Evolutionary conservation across 2,329 filamentous ascomycete species (phyloP), one percentile per base, ranked within the genome.

Genomic region (Pseudovirgaria hyperparasitica): DNA sequence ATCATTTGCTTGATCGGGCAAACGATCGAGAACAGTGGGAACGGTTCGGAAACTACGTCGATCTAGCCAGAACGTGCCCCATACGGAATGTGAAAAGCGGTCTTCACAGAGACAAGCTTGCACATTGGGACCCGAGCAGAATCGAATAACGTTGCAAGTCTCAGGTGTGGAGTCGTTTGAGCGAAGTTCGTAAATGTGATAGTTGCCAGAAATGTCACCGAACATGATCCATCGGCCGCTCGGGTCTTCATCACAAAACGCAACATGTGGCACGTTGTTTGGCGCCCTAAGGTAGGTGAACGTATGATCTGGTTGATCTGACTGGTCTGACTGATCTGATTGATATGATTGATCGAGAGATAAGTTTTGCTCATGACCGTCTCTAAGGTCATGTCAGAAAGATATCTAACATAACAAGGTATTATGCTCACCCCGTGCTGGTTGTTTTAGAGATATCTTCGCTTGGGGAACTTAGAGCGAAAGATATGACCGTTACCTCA

Each of bases 401-500:
- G 6, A 8, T 10, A 27, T 7, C 6, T 9, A 26, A 26, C 16
- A 9, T 18, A 19, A 10, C 10, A 9, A 17, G 14, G 5, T 15
- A 15, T 12, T 9, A 20, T 20, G 19, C 8, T 20, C 19, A n/a
- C 19, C 8, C n/a, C n/a, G 19, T 8, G 19, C 8, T 20, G n/a
- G 8, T 20, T 20, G 8, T 8, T n/a, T 20, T 8, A 8, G 8
- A 8, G 19, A 20, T 8, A 8, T 9, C 15, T 9, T 10, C 10
- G 8, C 9, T 14, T 26, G 7, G 23, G 8, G 19, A 20, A 8
- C n/a, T 22, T 28, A 77, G 55, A 1, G 67, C 71, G 39, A 72
- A 70, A 9, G 70, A 68, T 40, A 72, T 69, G 1, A 78, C 58
- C 3, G 62, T 67, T 16, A 80, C 65, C 10, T 58, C 43, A 13